Percentiles rank a stretch among this genome's conserved stretches.
These are phyloP conservation scores for Dendrostoma leiphaemia DNA, from an alignment of 2,329 filamentous ascomycete species.

Conservation along the genomic window DNA sequence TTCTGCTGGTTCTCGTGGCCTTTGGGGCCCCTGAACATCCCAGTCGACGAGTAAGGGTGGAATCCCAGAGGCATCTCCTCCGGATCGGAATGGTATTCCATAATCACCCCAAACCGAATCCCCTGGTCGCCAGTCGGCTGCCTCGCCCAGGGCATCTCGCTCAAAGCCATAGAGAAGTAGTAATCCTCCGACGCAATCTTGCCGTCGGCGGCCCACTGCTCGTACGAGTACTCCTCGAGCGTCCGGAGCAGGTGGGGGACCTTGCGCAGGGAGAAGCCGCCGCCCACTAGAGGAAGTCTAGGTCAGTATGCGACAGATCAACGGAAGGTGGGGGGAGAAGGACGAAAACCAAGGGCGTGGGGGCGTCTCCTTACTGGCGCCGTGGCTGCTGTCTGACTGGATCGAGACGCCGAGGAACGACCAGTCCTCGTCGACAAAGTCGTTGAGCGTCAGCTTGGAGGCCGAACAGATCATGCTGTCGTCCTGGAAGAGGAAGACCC, in stretches of 20 bases:
- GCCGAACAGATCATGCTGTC: conserved; percentile 57
- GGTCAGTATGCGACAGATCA: too few relatives aligned
- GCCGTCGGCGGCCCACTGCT: conserved; percentile 1
- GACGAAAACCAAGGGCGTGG: too few relatives aligned
- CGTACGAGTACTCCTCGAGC: conserved; percentile 43
- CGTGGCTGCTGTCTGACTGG: too few relatives aligned
- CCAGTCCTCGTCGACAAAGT: conserved; percentile 53
- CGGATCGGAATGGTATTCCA: background rate
- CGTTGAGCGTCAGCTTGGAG: conserved; percentile 42
- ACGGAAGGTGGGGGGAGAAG: too few relatives aligned
- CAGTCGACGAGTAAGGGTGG: conserved; percentile 5
- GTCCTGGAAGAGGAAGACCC: conserved; percentile 53
- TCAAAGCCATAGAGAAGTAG: conserved; percentile 55
- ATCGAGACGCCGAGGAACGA: conserved; percentile 4
- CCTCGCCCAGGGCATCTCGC: conserved; percentile 42
- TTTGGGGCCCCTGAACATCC: background rate
- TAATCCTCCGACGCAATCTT: conserved; percentile 44
- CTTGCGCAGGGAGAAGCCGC: conserved; percentile 49
- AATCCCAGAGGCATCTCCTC: conserved; percentile 10
- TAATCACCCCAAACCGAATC: conserved; percentile 1
- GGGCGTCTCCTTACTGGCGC: too few relatives aligned
- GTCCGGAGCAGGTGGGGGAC: conserved; percentile 51
- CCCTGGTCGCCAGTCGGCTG: conserved; percentile 33
- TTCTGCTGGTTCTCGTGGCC: conserved; percentile 7
- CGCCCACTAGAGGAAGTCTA: too few relatives aligned